phyloP scores from a whole-genome alignment of 192 early-diverging fungal genomes.

The Coemansia reversa region DNA sequence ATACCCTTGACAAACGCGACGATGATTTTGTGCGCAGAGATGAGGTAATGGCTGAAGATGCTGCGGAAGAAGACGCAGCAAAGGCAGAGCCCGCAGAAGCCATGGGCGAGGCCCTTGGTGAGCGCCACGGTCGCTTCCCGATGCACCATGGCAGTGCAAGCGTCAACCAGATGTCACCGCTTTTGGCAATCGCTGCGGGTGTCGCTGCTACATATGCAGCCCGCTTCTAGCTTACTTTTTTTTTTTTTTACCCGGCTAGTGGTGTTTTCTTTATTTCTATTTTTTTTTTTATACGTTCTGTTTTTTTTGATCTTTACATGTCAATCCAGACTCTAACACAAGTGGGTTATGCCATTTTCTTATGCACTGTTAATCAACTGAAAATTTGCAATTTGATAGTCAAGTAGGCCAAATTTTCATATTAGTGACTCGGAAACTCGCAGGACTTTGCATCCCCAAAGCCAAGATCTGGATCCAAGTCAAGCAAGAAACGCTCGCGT shows the following conservation, averaged over 20 bases:
- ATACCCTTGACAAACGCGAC: neutral
- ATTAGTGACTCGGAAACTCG: conserved; percentile 20
- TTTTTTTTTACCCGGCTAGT: neutral
- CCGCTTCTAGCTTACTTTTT: neutral
- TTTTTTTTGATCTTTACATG: neutral
- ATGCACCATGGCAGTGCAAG: neutral
- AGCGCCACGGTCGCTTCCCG: neutral
- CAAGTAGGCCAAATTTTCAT: neutral
- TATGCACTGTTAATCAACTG: too few species aligned
- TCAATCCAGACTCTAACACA: neutral
- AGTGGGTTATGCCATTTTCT: neutral
- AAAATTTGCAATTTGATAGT: neutral
- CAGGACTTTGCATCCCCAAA: neutral
- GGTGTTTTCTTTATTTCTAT: conserved; percentile 4
- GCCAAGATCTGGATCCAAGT: neutral
- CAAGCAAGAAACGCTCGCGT: neutral
- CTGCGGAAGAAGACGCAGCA: neutral
- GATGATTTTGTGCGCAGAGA: neutral
- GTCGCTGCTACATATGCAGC: neutral
- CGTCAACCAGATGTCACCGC: neutral
- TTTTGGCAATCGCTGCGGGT: neutral
- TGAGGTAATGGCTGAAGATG: neutral
- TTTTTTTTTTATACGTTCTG: neutral
- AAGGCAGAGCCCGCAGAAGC: neutral
- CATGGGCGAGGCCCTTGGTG: neutral